Evolutionary conservation across 257 asterid species (phyloP).

Genomic region (Sherardia arvensis): DNA sequence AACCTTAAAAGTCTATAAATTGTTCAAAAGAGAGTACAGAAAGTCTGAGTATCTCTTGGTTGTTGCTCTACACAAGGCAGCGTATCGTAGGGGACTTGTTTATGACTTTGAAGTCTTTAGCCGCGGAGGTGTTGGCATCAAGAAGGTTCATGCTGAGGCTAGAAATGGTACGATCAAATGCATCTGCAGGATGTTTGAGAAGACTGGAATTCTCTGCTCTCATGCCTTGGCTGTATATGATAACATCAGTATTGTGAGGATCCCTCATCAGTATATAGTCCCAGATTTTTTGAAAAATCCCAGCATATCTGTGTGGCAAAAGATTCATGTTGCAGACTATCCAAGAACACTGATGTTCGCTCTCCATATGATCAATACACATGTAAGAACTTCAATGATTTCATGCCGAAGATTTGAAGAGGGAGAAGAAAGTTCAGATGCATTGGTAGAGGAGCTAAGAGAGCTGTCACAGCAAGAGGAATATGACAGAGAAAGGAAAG

Average conservation of each 20-base stretch:
- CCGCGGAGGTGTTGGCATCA: not conserved
- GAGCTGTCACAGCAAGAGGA: not conserved
- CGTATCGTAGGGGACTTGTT: no score
- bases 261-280: constrained; percentile 3
- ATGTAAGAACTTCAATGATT: not conserved
- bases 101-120: no score
- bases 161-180: constrained; percentile 13
- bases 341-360: not conserved
- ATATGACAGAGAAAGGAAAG: not conserved
- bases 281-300: not conserved
- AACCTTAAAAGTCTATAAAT: no score
- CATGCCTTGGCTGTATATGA: constrained; percentile 15
- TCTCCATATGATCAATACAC: not conserved
- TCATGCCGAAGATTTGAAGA: no score
- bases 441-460: not conserved
- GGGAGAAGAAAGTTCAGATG: no score
- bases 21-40: no score
- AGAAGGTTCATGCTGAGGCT: constrained; percentile 9
- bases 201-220: constrained; percentile 11
- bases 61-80: no score
- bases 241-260: constrained; percentile 4
- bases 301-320: not conserved
- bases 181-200: constrained; percentile 12
- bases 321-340: constrained; percentile 10
- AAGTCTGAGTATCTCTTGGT: no score